Percentiles rank a stretch among this genome's conserved stretches.
These are phyloP conservation scores for Trichoderma aggressivum DNA, from an alignment of 2,329 filamentous ascomycete genomes.

Conservation along the genomic window DNA sequence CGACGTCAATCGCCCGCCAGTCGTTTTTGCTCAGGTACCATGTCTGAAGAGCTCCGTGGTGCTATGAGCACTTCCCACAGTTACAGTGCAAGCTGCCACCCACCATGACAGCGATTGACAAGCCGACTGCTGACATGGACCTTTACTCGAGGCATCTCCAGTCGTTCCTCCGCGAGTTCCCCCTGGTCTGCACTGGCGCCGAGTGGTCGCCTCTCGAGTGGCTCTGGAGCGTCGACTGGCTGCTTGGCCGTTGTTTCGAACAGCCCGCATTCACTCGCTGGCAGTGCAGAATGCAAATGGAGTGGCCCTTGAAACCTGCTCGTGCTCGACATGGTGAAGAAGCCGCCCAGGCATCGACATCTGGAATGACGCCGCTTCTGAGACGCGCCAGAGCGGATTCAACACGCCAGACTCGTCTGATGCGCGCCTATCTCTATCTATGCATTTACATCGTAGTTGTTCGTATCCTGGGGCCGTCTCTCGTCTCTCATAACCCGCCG, in stretches of 20 bases:
- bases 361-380: not conserved
- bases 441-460: not conserved
- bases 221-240: constrained; percentile 12
- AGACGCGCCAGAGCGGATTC: constrained; percentile 1
- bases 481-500: not conserved
- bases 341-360: not conserved
- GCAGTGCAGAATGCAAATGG: not conserved
- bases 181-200: constrained; percentile 6
- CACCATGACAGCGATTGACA: not conserved
- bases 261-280: constrained; percentile 11
- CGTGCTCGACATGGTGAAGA: constrained; percentile 6
- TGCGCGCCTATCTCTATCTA: constrained; percentile 1
- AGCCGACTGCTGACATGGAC: not conserved
- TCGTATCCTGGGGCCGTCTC: not conserved
- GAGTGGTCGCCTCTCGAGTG: constrained; percentile 16
- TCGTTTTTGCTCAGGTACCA: constrained; percentile 9
- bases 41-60: not conserved
- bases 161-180: not conserved
- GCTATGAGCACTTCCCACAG: not conserved
- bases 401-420: constrained; percentile 2
- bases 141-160: not conserved
- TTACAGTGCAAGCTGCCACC: not conserved
- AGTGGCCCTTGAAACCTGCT: not conserved
- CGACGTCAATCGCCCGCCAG: constrained; percentile 7
- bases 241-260: constrained; percentile 12